phyloP scores from a whole-genome alignment of 305 asterid genomes.

The Ruellia speciosa region DNA sequence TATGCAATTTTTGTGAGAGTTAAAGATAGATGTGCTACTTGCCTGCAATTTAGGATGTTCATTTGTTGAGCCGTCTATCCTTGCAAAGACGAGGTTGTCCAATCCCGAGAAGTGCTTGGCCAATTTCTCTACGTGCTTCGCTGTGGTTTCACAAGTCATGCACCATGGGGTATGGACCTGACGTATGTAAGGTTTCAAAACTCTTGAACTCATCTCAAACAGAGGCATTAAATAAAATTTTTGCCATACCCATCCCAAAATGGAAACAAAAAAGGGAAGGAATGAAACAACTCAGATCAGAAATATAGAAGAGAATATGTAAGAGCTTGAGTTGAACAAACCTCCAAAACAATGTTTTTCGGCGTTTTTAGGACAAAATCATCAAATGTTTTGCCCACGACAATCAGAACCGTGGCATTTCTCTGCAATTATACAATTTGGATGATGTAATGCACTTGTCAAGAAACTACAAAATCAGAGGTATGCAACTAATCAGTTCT shows the following conservation, averaged over 20 bases:
- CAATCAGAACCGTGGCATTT: slow-evolving; percentile 48
- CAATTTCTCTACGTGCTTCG: slow-evolving; percentile 87
- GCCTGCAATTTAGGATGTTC: slow-evolving; percentile 82
- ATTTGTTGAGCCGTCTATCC: slow-evolving; percentile 77
- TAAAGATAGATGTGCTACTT: neutral
- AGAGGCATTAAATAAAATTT: too few relatives aligned
- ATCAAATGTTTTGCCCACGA: slow-evolving; percentile 83
- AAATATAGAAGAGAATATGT: neutral
- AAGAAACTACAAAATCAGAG: slow-evolving; percentile 1
- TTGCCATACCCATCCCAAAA: neutral
- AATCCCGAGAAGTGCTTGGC: slow-evolving; percentile 90
- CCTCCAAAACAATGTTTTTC: slow-evolving; percentile 69
- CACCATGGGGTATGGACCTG: slow-evolving; percentile 97
- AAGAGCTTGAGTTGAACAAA: slow-evolving; percentile 23
- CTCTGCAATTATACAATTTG: slow-evolving; percentile 40
- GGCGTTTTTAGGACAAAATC: slow-evolving; percentile 55
- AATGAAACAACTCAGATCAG: neutral
- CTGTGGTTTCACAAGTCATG: slow-evolving; percentile 69
- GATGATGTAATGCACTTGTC: slow-evolving; percentile 2
- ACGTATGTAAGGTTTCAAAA: slow-evolving; percentile 12
- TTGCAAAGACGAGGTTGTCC: slow-evolving; percentile 63
- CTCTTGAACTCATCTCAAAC: too few relatives aligned
- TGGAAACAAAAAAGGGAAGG: neutral
- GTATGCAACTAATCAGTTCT: too few relatives aligned
- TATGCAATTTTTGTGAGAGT: neutral